A percentile compares a stretch with the other conserved stretches of the same genome.
Conservation (phyloP, 1,284 basidiomycete species). For the Ustilago tritici region DNA sequence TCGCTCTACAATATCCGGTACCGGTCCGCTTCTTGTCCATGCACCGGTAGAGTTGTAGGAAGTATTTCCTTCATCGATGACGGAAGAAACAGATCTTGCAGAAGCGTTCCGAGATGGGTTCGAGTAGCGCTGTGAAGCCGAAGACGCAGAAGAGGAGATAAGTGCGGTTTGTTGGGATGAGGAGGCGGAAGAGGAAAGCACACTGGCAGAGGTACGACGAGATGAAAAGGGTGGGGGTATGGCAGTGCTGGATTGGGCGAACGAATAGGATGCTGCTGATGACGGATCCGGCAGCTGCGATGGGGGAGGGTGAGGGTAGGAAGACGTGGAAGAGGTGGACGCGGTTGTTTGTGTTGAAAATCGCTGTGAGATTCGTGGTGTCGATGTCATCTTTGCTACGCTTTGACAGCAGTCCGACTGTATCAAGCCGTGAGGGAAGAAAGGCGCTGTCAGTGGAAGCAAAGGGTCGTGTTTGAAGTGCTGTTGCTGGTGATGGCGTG, state of each 20-base stretch:
- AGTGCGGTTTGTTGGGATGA: conserved; percentile 18
- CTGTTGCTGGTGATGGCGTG: neutral
- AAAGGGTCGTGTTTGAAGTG: neutral
- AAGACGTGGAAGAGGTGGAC: conserved; percentile 17
- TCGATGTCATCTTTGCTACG: conserved; percentile 21
- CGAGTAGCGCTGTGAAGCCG: neutral
- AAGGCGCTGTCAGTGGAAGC: neutral
- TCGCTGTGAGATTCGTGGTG: conserved; percentile 35
- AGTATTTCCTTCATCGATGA: conserved; percentile 8
- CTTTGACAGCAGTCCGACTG: too few relatives aligned
- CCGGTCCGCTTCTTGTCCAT: conserved; percentile 1
- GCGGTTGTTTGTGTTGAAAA: conserved; percentile 42
- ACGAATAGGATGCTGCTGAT: conserved; percentile 27
- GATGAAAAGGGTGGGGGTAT: conserved; percentile 36
- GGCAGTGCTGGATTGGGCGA: neutral
- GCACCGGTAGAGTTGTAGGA: neutral
- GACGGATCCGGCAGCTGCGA: neutral
- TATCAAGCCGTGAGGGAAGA: neutral
- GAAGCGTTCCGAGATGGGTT: conserved; percentile 2
- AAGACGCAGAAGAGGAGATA: conserved; percentile 8
- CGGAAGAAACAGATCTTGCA: conserved; percentile 23
- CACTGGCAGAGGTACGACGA: conserved; percentile 19
- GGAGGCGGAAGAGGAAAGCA: conserved; percentile 10
- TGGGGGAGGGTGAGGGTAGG: neutral
- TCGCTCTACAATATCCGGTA: conserved; percentile 62